Evolutionary conservation across 2,329 filamentous ascomycete species (phyloP), one percentile per base, ranked within the genome.

Genomic region (Tolypocladium tropicale): DNA sequence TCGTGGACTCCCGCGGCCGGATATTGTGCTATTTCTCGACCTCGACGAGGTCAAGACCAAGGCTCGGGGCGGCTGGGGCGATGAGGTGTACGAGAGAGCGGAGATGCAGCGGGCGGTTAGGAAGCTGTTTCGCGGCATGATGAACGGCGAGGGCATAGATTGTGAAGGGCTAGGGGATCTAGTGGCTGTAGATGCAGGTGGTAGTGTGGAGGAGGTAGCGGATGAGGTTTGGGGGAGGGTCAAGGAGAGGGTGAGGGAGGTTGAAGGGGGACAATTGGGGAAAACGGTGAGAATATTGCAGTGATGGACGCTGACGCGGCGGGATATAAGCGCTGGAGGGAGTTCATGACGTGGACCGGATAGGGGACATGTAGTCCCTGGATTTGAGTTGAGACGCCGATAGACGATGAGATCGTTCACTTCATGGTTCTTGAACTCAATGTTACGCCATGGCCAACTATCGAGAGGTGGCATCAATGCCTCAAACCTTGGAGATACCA

Each of bases 11-110:
- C 93, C 94, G 1, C 82, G 88, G 5, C 93, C 94, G 0, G 94
- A 99, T 73, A 68, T 92, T 11, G 90, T 93, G 12, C 71, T 97
- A 1, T 97, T 97, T 67, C 78, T 99, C 34, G 89, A 94, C 66
- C 81, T 97, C 53, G 83, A 86, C 7, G 82, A 89, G 37, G 81
- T 84, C 52, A 81, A 85, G 58, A 91, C 91, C 11, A 82, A 81
- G 33, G 79, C 79, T 63, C 79, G 94, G 21, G 91, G 90, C n/a
- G 93, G 90, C 0, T 99, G 86, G 76, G 94, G 94, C 1, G 81
- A 79, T 21, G 94, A 99, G 76, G 79, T 89, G 60, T 99, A 97
- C 67, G 94, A 99, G 74, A 87, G 84, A 68, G 81, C 80, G 58
- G 84, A 85, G 65, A 89, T 96, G 83, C 94, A 99, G 74, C 76